Conservation (phyloP, 1,284 basidiomycete genomes). For the Microbotryum lychnidis-dioicae region DNA sequence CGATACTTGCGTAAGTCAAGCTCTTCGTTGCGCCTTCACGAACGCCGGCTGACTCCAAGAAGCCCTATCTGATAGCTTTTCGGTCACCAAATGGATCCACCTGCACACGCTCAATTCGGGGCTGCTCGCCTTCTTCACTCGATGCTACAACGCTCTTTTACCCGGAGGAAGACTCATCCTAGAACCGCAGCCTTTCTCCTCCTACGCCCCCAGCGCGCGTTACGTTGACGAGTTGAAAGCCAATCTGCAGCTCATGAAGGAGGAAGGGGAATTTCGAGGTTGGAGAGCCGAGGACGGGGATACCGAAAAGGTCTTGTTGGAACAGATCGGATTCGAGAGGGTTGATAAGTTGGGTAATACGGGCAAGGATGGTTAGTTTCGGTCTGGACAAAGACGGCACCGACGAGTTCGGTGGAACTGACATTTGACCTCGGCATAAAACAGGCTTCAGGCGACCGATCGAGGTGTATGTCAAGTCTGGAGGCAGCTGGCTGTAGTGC, state of each 20-base stretch:
- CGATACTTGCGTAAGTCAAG: conserved; percentile 59
- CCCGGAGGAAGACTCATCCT: conserved; percentile 57
- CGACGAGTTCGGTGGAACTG: no score
- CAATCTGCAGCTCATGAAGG: conserved; percentile 8
- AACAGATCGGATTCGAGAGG: conserved; percentile 54
- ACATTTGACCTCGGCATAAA: neutral
- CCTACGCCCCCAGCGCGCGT: conserved; percentile 60
- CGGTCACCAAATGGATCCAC: conserved; percentile 78
- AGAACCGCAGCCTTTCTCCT: conserved; percentile 70
- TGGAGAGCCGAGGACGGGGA: conserved; percentile 47
- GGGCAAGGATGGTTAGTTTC: conserved; percentile 51
- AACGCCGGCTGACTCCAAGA: no score
- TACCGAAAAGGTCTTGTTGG: conserved; percentile 50
- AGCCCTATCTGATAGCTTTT: conserved; percentile 53
- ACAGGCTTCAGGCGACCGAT: conserved; percentile 15
- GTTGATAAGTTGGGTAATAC: conserved; percentile 49
- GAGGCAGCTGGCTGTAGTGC: conserved; percentile 1
- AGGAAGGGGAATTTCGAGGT: conserved; percentile 55
- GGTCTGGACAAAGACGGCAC: no score
- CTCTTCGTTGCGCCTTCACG: neutral
- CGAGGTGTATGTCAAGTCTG: conserved; percentile 20
- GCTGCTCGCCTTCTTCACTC: conserved; percentile 54
- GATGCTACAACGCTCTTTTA: conserved; percentile 51
- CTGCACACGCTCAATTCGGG: conserved; percentile 64
- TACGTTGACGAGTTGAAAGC: conserved; percentile 1